These are phyloP conservation scores for Hortaea werneckii DNA, from an alignment of 2,329 filamentous ascomycete species.

Conservation along the genomic window DNA sequence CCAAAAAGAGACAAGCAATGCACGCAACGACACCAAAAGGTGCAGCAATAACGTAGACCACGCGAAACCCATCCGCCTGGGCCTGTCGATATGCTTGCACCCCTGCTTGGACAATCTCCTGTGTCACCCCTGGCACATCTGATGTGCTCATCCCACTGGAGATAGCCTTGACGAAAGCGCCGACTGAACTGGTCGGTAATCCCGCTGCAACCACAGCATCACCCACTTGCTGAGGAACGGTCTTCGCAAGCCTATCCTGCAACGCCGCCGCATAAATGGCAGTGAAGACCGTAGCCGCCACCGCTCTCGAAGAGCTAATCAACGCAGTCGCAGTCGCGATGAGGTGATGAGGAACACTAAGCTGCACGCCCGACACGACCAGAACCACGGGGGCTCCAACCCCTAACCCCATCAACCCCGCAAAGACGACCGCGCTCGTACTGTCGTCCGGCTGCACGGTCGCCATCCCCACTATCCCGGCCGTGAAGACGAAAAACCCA, in stretches of 20 bases:
- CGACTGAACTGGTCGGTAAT: conserved; percentile 23
- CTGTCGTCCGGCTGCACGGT: conserved; percentile 10
- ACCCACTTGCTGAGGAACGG: conserved; percentile 28
- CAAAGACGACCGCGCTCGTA: conserved; percentile 8
- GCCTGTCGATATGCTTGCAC: conserved; percentile 25
- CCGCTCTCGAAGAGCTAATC: conserved; percentile 5
- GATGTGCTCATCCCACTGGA: conserved; percentile 12
- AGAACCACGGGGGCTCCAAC: conserved; percentile 13
- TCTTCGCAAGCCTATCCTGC: conserved; percentile 27
- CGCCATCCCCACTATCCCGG: conserved; percentile 7
- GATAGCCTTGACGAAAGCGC: conserved; percentile 27
- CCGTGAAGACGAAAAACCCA: conserved; percentile 10
- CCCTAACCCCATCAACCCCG: conserved; percentile 9
- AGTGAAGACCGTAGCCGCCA: conserved; percentile 28
- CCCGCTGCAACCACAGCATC: conserved; percentile 29
- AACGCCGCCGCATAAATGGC: conserved; percentile 34
- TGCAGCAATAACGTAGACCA: conserved; percentile 24
- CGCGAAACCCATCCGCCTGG: conserved; percentile 31
- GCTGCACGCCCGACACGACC: conserved; percentile 11
- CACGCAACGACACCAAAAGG: conserved; percentile 10
- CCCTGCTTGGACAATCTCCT: conserved; percentile 24
- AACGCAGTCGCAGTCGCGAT: conserved; percentile 12
- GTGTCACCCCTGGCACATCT: conserved; percentile 24
- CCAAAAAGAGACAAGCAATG: conserved; percentile 7
- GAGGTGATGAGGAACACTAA: conserved; percentile 10